Evolutionary conservation across 108 stramenopile genomes (phyloP).

Genomic region (Craspedostauros australis): DNA sequence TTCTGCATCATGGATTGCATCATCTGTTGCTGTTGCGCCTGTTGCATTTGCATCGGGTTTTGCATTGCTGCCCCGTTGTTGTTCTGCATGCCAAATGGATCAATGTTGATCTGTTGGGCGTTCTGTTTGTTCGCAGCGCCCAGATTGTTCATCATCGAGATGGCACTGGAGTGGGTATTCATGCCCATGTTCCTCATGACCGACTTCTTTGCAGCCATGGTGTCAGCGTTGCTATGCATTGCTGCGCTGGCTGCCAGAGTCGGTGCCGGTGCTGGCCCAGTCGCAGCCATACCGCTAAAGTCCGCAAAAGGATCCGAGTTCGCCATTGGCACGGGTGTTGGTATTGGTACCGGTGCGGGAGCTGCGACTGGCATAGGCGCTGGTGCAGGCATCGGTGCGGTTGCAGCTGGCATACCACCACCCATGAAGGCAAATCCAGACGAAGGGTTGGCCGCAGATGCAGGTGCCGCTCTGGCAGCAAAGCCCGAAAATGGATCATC

Average conservation of each 20-base stretch:
- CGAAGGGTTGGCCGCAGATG: background rate
- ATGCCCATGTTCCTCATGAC: slow-evolving; percentile 8
- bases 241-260: slow-evolving; percentile 24
- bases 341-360: background rate
- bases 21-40: slow-evolving; percentile 9
- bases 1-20: slow-evolving; percentile 1
- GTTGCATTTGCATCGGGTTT: background rate
- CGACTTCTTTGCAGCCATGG: slow-evolving; percentile 19
- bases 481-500: too few species aligned
- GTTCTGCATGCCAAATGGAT: too few species aligned
- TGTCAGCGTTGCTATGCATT: slow-evolving; percentile 8
- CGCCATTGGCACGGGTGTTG: background rate
- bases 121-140: too few species aligned
- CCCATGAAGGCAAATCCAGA: slow-evolving; percentile 6
- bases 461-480: slow-evolving; percentile 5
- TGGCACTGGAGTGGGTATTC: background rate
- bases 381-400: slow-evolving; percentile 10
- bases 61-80: background rate
- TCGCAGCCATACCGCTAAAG: slow-evolving; percentile 11
- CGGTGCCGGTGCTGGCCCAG: slow-evolving; percentile 3
- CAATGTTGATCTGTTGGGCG: too few species aligned
- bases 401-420: slow-evolving; percentile 12
- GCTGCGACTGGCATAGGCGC: slow-evolving; percentile 27
- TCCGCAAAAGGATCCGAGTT: slow-evolving; percentile 5
- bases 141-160: slow-evolving; percentile 10